Conservation (phyloP, 2,329 filamentous ascomycete genomes). For the Dactylonectria macrodidyma region DNA sequence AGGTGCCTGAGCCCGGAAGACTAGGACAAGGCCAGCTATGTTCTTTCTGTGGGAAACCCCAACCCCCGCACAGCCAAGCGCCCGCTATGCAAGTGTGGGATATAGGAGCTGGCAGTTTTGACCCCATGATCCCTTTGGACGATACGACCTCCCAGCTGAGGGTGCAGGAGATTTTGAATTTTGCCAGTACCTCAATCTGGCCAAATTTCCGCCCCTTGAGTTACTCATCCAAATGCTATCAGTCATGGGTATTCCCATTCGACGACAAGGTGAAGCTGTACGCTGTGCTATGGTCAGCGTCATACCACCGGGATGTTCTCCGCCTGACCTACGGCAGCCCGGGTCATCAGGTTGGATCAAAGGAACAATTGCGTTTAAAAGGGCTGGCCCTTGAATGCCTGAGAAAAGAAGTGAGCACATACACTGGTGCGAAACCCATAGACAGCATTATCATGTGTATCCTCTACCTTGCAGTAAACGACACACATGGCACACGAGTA, state of each 20-base stretch:
- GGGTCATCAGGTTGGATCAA: slow-evolving; percentile 16
- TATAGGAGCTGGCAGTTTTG: slow-evolving; percentile 23
- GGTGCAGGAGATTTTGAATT: slow-evolving; percentile 27
- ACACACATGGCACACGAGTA: slow-evolving; percentile 24
- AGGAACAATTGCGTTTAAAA: slow-evolving; percentile 25
- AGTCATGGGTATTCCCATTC: slow-evolving; percentile 16
- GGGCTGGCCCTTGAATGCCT: slow-evolving; percentile 23
- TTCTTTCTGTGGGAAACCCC: slow-evolving; percentile 9
- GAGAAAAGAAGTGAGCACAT: slow-evolving; percentile 21
- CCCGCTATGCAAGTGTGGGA: slow-evolving; percentile 18
- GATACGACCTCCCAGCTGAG: slow-evolving; percentile 19
- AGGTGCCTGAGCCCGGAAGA: background rate
- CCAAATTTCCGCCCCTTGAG: slow-evolving; percentile 27
- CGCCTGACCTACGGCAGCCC: slow-evolving; percentile 22
- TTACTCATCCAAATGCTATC: slow-evolving; percentile 27
- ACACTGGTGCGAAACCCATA: slow-evolving; percentile 24
- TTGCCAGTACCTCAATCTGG: slow-evolving; percentile 26
- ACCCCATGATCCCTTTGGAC: slow-evolving; percentile 27
- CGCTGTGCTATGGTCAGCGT: slow-evolving; percentile 26
- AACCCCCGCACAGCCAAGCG: background rate
- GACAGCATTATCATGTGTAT: slow-evolving; percentile 34
- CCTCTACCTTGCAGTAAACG: slow-evolving; percentile 28
- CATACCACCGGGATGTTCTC: slow-evolving; percentile 26
- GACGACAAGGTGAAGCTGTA: slow-evolving; percentile 28
- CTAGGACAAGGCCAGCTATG: slow-evolving; percentile 10